Evolutionary conservation across 2,329 filamentous ascomycete species (phyloP).

Genomic region (Xylariaceae sp.): DNA sequence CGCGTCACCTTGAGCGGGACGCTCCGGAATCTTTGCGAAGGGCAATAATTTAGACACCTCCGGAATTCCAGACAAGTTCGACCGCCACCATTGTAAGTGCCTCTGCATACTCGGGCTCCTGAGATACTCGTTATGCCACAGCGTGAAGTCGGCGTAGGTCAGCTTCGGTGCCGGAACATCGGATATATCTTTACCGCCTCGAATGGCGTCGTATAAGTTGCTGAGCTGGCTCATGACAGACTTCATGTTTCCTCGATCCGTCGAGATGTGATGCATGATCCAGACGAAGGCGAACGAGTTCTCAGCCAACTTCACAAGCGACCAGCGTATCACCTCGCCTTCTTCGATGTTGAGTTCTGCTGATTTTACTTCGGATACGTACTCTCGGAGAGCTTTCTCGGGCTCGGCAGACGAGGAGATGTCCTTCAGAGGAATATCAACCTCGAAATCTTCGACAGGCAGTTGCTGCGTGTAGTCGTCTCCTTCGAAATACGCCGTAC

Average conservation of each 20-base stretch:
- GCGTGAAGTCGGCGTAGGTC: neutral
- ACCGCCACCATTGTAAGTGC: neutral
- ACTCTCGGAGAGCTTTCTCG: neutral
- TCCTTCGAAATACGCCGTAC: neutral
- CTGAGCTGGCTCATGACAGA: neutral
- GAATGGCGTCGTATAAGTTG: neutral
- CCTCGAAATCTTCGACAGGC: neutral
- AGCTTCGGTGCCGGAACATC: neutral
- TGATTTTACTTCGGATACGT: neutral
- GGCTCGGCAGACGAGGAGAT: neutral
- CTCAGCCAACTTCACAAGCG: neutral
- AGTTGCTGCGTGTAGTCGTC: neutral
- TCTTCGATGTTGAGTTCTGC: neutral
- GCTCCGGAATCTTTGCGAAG: neutral
- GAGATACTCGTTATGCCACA: neutral
- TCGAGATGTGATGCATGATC: neutral
- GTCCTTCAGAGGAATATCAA: neutral
- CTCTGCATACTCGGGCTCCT: neutral
- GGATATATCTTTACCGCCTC: neutral
- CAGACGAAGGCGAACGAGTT: neutral
- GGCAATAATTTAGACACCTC: neutral
- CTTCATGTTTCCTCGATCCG: neutral
- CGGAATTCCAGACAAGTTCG: neutral
- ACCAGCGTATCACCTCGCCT: neutral
- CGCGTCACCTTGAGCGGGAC: neutral